These are phyloP conservation scores for Umbilicaria muhlenbergii DNA, from an alignment of 495 filamentous ascomycete species.

Conservation along the genomic window DNA sequence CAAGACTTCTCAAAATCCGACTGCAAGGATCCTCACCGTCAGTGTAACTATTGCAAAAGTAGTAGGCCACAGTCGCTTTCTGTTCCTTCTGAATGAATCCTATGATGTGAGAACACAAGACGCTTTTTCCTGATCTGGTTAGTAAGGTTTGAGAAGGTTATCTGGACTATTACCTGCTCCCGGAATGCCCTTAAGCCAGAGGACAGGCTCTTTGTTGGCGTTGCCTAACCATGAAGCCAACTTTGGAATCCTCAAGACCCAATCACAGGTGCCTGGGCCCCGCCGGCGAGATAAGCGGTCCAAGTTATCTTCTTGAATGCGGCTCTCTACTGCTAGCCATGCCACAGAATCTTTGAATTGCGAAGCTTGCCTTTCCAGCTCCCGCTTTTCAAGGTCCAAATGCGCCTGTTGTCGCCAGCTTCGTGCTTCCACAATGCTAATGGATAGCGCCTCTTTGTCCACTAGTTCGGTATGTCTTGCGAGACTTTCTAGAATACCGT, in stretches of 20 bases:
- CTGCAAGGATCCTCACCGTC: neutral
- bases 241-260: conserved; percentile 1
- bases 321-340: conserved; percentile 4
- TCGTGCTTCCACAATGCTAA: conserved; percentile 15
- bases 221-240: conserved; percentile 2
- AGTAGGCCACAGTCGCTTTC: neutral
- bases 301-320: conserved; percentile 3
- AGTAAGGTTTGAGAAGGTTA: no score
- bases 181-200: conserved; percentile 8
- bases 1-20: conserved; percentile 2
- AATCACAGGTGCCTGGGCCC: conserved; percentile 2
- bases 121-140: conserved; percentile 1
- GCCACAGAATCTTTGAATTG: neutral
- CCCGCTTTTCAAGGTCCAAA: conserved; percentile 1
- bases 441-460: conserved; percentile 18
- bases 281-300: neutral
- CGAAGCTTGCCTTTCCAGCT: neutral
- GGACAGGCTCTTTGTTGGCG: neutral
- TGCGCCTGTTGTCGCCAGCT: neutral
- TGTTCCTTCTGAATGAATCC: neutral
- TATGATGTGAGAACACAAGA: conserved; percentile 1
- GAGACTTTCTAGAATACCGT: conserved; percentile 22
- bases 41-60: neutral
- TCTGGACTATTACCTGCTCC: neutral
- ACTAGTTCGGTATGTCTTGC: conserved; percentile 19